These are phyloP conservation scores for Tardiomyces digboiensis DNA, from an alignment of 1,139 yeast genomes.

Conservation along the genomic window DNA sequence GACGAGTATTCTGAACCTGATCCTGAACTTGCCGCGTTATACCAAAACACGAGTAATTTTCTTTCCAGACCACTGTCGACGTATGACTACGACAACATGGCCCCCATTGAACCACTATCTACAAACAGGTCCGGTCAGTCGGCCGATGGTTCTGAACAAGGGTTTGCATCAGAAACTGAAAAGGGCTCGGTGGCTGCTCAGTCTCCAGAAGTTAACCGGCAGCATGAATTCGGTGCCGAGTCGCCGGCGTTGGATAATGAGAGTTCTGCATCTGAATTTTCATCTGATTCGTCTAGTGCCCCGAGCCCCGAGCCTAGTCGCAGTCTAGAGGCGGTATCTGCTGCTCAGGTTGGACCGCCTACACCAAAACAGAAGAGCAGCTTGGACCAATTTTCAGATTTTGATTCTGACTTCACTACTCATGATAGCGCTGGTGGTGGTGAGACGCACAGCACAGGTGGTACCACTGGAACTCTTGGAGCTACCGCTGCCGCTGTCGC, in stretches of 20 bases:
- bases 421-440: constrained; percentile 1
- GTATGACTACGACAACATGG: constrained; percentile 12
- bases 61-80: constrained; percentile 22
- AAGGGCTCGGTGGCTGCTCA: constrained; percentile 5
- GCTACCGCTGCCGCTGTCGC: constrained; percentile 2
- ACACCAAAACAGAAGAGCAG: constrained; percentile 1
- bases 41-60: constrained; percentile 21
- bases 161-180: constrained; percentile 4
- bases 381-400: constrained; percentile 2
- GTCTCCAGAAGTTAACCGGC: background rate
- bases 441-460: background rate
- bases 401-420: constrained; percentile 3
- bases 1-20: constrained; percentile 6
- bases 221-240: background rate
- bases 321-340: background rate
- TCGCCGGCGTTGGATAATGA: background rate
- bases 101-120: constrained; percentile 14
- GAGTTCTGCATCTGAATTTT: background rate
- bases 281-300: background rate
- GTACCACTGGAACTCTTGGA: background rate
- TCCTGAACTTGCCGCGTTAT: constrained; percentile 25
- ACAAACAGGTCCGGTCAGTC: constrained; percentile 10
- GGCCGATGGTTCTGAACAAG: constrained; percentile 2
- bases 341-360: background rate
- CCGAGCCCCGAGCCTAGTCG: background rate